phyloP scores from a whole-genome alignment of 2,329 filamentous ascomycete genomes.

The Colletotrichum magnum region DNA sequence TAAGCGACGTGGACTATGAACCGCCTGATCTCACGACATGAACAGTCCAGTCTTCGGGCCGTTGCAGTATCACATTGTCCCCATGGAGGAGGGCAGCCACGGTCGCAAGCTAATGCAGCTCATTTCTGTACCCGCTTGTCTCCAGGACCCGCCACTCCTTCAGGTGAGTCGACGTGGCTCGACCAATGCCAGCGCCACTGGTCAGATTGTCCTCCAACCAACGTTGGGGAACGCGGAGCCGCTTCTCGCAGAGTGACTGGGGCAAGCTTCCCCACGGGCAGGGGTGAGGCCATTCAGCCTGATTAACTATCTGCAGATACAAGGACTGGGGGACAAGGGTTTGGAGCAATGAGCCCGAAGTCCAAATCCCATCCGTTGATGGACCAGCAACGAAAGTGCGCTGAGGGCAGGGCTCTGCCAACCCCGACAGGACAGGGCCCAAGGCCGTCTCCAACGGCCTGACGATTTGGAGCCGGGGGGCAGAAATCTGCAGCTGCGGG shows the following conservation, averaged over 20 bases:
- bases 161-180: constrained; percentile 37
- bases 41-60: constrained; percentile 1
- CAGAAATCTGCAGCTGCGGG: constrained; percentile 10
- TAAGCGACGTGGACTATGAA: neutral
- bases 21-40: neutral
- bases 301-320: constrained; percentile 31
- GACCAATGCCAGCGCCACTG: constrained; percentile 33
- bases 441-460: neutral
- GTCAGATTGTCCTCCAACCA: constrained; percentile 38
- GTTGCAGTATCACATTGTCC: neutral
- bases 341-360: neutral
- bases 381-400: neutral
- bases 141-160: constrained; percentile 31
- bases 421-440: neutral
- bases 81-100: constrained; percentile 4
- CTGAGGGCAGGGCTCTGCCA: neutral
- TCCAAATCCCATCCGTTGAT: constrained; percentile 12
- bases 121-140: constrained; percentile 22
- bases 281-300: constrained; percentile 25
- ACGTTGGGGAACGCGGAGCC: constrained; percentile 35
- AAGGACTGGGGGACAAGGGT: constrained; percentile 6
- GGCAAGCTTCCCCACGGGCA: neutral
- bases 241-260: neutral
- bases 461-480: neutral
- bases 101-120: constrained; percentile 22